Evolutionary conservation across 768 basidiomycete genomes (phyloP).

Genomic region (Mycena galopus): DNA sequence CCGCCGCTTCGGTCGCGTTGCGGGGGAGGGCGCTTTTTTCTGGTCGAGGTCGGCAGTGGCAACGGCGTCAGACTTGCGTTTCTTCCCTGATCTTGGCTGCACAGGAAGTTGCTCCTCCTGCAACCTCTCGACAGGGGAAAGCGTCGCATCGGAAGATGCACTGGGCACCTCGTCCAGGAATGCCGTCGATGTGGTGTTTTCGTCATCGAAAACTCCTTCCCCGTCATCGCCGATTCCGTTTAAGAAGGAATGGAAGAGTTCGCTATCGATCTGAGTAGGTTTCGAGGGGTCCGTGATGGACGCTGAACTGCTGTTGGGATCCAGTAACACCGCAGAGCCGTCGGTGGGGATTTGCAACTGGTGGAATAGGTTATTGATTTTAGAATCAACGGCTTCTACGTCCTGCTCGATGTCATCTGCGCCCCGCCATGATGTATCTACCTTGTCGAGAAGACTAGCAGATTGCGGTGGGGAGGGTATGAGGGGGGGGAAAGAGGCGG

Average conservation of each 20-base stretch:
- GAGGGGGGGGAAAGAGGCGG: constrained; percentile 20
- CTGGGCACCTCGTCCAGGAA: constrained; percentile 41
- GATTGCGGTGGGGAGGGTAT: constrained; percentile 40
- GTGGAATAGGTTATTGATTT: constrained; percentile 80
- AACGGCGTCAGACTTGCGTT: constrained; percentile 30
- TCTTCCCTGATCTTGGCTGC: constrained; percentile 8
- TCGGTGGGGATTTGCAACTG: constrained; percentile 57
- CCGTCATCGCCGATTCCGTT: constrained; percentile 37
- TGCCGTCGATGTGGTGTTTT: constrained; percentile 30
- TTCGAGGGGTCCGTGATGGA: constrained; percentile 35
- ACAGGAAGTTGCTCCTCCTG: constrained; percentile 9
- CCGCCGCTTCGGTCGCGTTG: constrained; percentile 30
- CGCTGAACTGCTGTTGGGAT: constrained; percentile 50
- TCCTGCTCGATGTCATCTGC: constrained; percentile 78
- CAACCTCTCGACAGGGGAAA: constrained; percentile 15
- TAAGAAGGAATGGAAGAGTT: constrained; percentile 40
- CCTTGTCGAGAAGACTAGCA: constrained; percentile 50
- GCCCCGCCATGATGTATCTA: constrained; percentile 70
- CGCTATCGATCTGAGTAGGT: constrained; percentile 26
- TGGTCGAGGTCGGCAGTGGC: neutral
- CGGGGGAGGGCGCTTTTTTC: neutral
- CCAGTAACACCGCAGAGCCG: constrained; percentile 54
- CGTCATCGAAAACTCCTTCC: constrained; percentile 9
- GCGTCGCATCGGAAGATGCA: constrained; percentile 29
- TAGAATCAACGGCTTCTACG: constrained; percentile 76